phyloP scores from a whole-genome alignment of 2,329 filamentous ascomycete genomes.

The Neofusicoccum cordaticola region DNA sequence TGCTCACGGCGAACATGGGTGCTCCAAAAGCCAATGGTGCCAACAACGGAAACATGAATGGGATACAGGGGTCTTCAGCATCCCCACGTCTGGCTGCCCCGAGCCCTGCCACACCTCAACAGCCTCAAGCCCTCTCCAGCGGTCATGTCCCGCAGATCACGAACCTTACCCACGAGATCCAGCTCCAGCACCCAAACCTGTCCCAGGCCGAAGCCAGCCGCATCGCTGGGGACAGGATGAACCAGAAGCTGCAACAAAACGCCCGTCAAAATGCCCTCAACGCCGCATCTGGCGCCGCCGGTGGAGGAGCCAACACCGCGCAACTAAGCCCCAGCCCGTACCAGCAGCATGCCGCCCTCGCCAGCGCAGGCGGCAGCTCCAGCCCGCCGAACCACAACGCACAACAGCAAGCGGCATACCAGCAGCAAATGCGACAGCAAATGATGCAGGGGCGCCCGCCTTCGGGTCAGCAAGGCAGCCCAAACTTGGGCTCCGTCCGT shows the following conservation, averaged over 20 bases:
- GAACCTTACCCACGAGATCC: slow-evolving; percentile 15
- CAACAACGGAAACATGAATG: slow-evolving; percentile 2
- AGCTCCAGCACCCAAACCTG: slow-evolving; percentile 4
- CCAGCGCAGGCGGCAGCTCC: slow-evolving; percentile 12
- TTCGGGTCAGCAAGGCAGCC: slow-evolving; percentile 24
- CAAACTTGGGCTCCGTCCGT: slow-evolving; percentile 19
- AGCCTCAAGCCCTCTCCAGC: slow-evolving; percentile 17
- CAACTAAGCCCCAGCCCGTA: slow-evolving; percentile 13
- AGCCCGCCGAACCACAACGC: slow-evolving; percentile 9
- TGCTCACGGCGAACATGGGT: slow-evolving; percentile 5
- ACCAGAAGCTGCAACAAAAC: not conserved
- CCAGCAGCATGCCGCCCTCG: slow-evolving; percentile 13
- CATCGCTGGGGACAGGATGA: slow-evolving; percentile 14
- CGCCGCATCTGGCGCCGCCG: slow-evolving; percentile 24
- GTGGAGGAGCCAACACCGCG: not conserved
- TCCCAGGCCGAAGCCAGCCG: slow-evolving; percentile 3
- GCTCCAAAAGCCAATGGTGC: slow-evolving; percentile 7
- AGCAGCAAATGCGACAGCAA: slow-evolving; percentile 35
- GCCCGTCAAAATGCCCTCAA: slow-evolving; percentile 29
- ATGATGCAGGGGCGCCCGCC: slow-evolving; percentile 32
- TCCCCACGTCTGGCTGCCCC: slow-evolving; percentile 11
- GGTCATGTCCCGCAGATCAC: slow-evolving; percentile 17
- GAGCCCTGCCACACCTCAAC: not conserved
- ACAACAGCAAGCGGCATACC: slow-evolving; percentile 23
- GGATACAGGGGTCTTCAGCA: slow-evolving; percentile 9